Evolutionary conservation across 2,329 filamentous ascomycete species (phyloP).

Genomic region (Fusarium robinianum): DNA sequence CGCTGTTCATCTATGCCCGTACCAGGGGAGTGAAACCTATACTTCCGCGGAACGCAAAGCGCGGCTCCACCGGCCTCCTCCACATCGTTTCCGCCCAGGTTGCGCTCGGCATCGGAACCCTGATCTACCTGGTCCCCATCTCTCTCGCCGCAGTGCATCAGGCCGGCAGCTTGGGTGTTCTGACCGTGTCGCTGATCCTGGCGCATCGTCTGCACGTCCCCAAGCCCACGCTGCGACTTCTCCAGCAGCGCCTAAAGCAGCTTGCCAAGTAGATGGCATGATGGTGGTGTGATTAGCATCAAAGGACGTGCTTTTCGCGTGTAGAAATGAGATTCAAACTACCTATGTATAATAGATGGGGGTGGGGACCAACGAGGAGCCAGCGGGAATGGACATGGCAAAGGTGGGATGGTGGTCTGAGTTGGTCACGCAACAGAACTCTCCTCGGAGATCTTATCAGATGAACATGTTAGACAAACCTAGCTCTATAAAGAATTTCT

Average conservation of each 20-base stretch:
- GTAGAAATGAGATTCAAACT: slow-evolving; percentile 30
- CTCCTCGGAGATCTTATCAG: slow-evolving; percentile 1
- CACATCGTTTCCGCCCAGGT: slow-evolving; percentile 84
- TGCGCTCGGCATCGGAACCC: slow-evolving; percentile 82
- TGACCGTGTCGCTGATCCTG: slow-evolving; percentile 81
- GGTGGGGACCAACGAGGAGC: slow-evolving; percentile 14
- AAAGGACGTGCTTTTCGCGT: slow-evolving; percentile 14
- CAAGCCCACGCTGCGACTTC: slow-evolving; percentile 62
- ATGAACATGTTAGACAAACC: slow-evolving; percentile 20
- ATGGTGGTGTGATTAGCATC: slow-evolving; percentile 18
- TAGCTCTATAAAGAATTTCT: slow-evolving; percentile 21
- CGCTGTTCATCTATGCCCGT: slow-evolving; percentile 80
- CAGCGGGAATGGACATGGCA: slow-evolving; percentile 21
- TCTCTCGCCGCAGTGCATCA: slow-evolving; percentile 90
- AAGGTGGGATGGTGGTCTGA: slow-evolving; percentile 15
- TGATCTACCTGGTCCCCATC: slow-evolving; percentile 92
- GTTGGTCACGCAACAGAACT: slow-evolving; percentile 2
- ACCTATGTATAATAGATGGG: slow-evolving; percentile 37
- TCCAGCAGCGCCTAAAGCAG: slow-evolving; percentile 56
- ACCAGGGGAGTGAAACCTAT: slow-evolving; percentile 60
- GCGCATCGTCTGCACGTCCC: slow-evolving; percentile 79
- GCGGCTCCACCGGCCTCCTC: slow-evolving; percentile 77
- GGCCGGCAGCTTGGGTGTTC: slow-evolving; percentile 81
- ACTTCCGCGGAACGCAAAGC: slow-evolving; percentile 66
- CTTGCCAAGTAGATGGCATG: slow-evolving; percentile 25